Conservation (phyloP, 805 yeast genomes). For the Yueomyces sp. region DNA sequence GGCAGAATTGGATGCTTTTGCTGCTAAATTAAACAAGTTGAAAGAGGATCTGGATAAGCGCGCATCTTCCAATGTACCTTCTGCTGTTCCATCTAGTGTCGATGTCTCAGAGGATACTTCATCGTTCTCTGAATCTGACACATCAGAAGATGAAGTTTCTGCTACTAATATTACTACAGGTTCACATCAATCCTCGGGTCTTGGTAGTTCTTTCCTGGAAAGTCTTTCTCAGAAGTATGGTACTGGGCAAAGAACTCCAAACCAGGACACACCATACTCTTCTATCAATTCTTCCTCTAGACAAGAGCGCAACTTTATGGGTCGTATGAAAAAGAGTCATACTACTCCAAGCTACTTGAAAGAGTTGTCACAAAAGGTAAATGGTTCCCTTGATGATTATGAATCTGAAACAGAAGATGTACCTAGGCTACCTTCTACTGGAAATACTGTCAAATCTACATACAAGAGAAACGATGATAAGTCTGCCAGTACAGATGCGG, state of each 20-base stretch:
- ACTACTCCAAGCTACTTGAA: constrained; percentile 13
- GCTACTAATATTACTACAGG: constrained; percentile 2
- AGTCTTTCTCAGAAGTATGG: constrained; percentile 23
- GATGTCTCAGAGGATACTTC: constrained; percentile 2
- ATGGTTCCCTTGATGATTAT: constrained; percentile 1
- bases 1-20: constrained; percentile 14
- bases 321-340: constrained; percentile 18
- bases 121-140: constrained; percentile 4
- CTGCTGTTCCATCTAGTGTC: background rate
- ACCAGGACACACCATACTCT: background rate
- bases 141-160: constrained; percentile 2
- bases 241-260: constrained; percentile 10
- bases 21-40: constrained; percentile 11
- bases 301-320: constrained; percentile 15
- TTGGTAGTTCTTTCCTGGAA: constrained; percentile 20
- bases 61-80: background rate
- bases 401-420: background rate
- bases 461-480: background rate
- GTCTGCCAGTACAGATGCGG: background rate
- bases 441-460: background rate
- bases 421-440: background rate
- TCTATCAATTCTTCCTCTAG: background rate
- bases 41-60: constrained; percentile 3
- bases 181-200: constrained; percentile 4
- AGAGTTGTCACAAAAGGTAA: constrained; percentile 14